Evolutionary conservation across 169 alveolate genomes (phyloP).

Genomic region (Hepatocystis sp.): DNA sequence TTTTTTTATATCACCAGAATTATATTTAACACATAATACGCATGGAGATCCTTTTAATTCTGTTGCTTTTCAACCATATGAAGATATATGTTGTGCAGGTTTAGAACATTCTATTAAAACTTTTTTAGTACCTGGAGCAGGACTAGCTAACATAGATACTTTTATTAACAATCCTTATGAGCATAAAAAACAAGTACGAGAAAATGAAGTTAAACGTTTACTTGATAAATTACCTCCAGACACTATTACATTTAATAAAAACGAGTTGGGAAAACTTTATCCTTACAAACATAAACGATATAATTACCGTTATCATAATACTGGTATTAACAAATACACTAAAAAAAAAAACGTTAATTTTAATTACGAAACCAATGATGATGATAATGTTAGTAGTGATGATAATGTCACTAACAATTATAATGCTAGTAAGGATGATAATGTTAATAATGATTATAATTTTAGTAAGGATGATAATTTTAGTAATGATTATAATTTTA

Average conservation of each 20-base stretch:
- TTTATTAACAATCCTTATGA: slow-evolving; percentile 85
- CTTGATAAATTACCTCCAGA: slow-evolving; percentile 95
- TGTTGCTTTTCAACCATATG: slow-evolving; percentile 92
- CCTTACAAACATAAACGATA: slow-evolving; percentile 6
- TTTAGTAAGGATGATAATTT: too few relatives aligned
- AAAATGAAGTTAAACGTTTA: slow-evolving; percentile 91
- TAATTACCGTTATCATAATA: too few relatives aligned
- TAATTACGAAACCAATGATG: not conserved
- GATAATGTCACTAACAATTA: not conserved
- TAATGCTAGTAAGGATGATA: too few relatives aligned
- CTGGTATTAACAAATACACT: too few relatives aligned
- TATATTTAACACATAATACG: slow-evolving; percentile 51
- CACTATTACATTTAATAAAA: slow-evolving; percentile 90
- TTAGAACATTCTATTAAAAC: slow-evolving; percentile 90
- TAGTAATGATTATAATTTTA: too few relatives aligned
- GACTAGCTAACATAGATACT: slow-evolving; percentile 94
- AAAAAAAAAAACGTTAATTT: too few relatives aligned
- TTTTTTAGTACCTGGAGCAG: slow-evolving; percentile 96
- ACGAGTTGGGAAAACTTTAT: slow-evolving; percentile 91
- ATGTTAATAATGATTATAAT: too few relatives aligned
- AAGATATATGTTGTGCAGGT: slow-evolving; percentile 96
- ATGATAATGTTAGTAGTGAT: not conserved
- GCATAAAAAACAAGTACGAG: slow-evolving; percentile 88
- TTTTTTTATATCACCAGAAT: slow-evolving; percentile 26
- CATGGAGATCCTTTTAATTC: slow-evolving; percentile 81